Evolutionary conservation across 1,284 basidiomycete species (phyloP), one percentile per base, ranked within the genome.

Genomic region (Flammula alnicola): DNA sequence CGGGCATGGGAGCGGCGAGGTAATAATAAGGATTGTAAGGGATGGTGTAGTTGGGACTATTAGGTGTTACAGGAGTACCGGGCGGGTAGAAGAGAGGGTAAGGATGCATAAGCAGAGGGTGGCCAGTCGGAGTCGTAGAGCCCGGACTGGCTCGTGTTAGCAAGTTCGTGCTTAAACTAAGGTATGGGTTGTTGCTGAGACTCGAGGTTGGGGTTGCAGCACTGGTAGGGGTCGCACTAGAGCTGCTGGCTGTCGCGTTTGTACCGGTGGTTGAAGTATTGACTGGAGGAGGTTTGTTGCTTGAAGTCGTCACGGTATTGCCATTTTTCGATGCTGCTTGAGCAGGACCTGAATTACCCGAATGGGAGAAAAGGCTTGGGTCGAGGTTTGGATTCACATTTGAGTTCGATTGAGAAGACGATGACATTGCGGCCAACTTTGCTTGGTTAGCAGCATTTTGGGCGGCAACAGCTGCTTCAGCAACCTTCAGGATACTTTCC

Each of bases 11-110:
- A 1, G 65, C 56, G 19, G 66, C 61, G 31, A 75, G 58, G 51
- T 72, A 74, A 41, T 72, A 73, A 50, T 74, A 76, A 14, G 72
- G 73, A 47, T 75, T 73, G 32, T 71, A 74, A 20, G 71, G 68
- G 39, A 64, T 57, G 16, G 65, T 59, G 49, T 71, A 71, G 1
- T 63, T 57, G 1, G 70, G 64, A 4, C 65, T 62, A 38, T 62
- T 64, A 20, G 73, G 71, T 9, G 70, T 67, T 32, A 63, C 52
- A 22, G 71, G 70, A 10, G 68, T 66, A 16, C 63, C 62, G 16
- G 72, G 59, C 16, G 69, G 60, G 39, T 74, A 73, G 49, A 70
- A 72, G 39, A 72, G 51, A 12, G 69, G 62, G 35, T 75, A 74
- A 9, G 73, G 72, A 39, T 70, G 70, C 56, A 69, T 66, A 41